Percentiles rank a stretch among this genome's conserved stretches.
These are phyloP conservation scores for Melampsora americana DNA, from an alignment of 1,284 basidiomycete genomes.

Conservation along the genomic window DNA sequence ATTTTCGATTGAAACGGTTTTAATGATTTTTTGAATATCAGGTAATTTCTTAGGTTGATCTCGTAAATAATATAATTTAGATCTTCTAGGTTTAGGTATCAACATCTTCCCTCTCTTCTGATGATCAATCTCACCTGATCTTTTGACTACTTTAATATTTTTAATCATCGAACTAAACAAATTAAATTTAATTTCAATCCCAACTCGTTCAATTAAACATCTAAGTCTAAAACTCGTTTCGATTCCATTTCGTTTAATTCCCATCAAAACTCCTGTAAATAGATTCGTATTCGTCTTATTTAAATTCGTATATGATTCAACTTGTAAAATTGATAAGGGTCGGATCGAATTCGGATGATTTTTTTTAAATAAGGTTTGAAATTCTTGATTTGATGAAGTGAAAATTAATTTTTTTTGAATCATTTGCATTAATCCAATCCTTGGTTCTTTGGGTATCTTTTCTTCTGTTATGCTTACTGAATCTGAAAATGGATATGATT, in stretches of 20 bases:
- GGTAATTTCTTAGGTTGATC: constrained; percentile 34
- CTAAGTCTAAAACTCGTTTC: constrained; percentile 31
- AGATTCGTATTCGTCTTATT: constrained; percentile 13
- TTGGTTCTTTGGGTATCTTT: constrained; percentile 1
- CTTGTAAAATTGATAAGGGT: constrained; percentile 26
- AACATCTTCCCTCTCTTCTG: constrained; percentile 21
- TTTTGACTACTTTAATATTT: constrained; percentile 32
- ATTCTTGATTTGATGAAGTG: constrained; percentile 14
- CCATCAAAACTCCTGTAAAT: constrained; percentile 36
- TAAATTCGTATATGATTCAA: constrained; percentile 22
- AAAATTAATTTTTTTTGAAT: constrained; percentile 33
- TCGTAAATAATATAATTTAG: constrained; percentile 37
- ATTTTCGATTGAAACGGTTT: constrained; percentile 13
- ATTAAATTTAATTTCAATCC: constrained; percentile 34
- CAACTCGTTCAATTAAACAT: constrained; percentile 20
- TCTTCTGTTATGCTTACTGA: constrained; percentile 1
- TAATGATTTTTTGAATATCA: constrained; percentile 39
- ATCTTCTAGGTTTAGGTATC: constrained; percentile 34
- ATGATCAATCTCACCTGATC: constrained; percentile 10
- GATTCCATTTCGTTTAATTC: constrained; percentile 2
- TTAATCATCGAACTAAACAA: constrained; percentile 38
- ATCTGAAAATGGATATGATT: constrained; percentile 29
- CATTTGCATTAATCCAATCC: constrained; percentile 28
- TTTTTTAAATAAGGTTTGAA: constrained; percentile 27
- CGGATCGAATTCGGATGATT: constrained; percentile 24